Evolutionary conservation across 371 early-diverging fungal species (phyloP), one percentile per base, ranked within the genome.

Genomic region (Mucor ambiguus): DNA sequence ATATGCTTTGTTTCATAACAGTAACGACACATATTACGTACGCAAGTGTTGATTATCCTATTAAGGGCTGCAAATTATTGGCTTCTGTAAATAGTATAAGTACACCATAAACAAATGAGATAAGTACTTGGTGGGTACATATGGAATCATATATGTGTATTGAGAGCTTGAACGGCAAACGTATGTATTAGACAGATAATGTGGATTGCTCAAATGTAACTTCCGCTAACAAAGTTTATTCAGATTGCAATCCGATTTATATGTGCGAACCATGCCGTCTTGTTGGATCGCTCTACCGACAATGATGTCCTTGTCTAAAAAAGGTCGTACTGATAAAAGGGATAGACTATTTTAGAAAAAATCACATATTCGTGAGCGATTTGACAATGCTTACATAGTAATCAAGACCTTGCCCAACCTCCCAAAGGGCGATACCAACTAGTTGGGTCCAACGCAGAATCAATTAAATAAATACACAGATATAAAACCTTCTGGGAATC

Each of bases 371-470:
- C 10, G 7, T n/a, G 9, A n/a, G 20, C 1, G n/a, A 20, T 56
- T 52, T 52, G 46, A 28, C 52, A 52, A 18, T n/a, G 75, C 82
- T 82, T 72, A 82, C 83, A 74, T 83, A 89, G 63, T 83, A 85
- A 74, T 89, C 89, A 49, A 89, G 69, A 1, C 89, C 89, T 69
- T 89, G 89, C 3, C 89, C 89, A 52, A 89, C 77, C 73, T 89
- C 89, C 88, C 89, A 89, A n/a, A 89, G 35, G 10, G 85, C 74
- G 7, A 89, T 33, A 5, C 89, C 88, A 20, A 82, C 82, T 80
- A 64, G 28, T 52, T 28, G 28, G 11, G 26, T 28, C 26, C 43
- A 26, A 26, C 18, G 22, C 10, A 22, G 0, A 33, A 38, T 20
- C 37, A 46, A 46, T 28, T 26, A 56, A 24, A 4, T 3, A 20